Evolutionary conservation across 331 rosid genomes (phyloP).

Genomic region (Prunus yedoensis): DNA sequence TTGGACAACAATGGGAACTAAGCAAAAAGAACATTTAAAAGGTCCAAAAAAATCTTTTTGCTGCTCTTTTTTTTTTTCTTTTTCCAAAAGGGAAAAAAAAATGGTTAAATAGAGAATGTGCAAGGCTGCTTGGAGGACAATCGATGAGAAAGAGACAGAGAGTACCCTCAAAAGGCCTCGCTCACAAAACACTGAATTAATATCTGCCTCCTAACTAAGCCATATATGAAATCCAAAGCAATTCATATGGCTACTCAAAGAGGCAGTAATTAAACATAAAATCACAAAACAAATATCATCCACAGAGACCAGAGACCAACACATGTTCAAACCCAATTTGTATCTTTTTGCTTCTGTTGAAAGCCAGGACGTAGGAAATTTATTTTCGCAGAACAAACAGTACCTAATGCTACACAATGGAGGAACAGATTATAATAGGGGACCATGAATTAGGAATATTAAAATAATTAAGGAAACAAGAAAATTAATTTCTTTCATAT

Average conservation of each 20-base stretch:
- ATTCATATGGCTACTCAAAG: slow-evolving; percentile 10
- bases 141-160: background rate
- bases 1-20: background rate
- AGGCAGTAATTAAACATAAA: background rate
- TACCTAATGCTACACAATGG: background rate
- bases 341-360: background rate
- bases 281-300: too few relatives aligned
- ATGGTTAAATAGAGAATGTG: background rate
- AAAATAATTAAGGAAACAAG: background rate
- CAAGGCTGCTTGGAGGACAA: background rate
- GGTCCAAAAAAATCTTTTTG: background rate
- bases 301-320: too few relatives aligned
- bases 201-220: too few relatives aligned
- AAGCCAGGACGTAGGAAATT: background rate
- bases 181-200: too few relatives aligned
- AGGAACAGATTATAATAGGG: background rate
- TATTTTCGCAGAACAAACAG: background rate
- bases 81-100: too few relatives aligned
- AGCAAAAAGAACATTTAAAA: background rate
- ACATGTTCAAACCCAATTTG: too few relatives aligned
- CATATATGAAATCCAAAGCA: background rate
- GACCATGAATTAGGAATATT: too few relatives aligned
- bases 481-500: background rate
- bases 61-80: too few relatives aligned
- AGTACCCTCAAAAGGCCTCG: background rate